Percentiles rank a stretch among this genome's conserved stretches.
Evolutionary conservation across 768 basidiomycete genomes (phyloP).

Genomic region (Epithele typhae): DNA sequence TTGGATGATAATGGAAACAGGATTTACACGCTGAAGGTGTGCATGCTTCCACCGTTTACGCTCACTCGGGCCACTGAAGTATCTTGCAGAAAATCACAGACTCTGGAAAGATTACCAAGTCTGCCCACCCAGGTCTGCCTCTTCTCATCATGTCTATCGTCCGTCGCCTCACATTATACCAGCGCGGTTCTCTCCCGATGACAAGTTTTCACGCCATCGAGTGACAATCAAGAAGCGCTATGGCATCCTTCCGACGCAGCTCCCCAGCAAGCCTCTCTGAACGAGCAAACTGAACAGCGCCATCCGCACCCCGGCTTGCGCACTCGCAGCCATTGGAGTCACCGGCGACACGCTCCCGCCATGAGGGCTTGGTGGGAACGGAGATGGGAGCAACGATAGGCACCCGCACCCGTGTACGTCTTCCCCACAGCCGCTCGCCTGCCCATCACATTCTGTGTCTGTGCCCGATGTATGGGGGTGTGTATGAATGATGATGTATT

Average conservation of each 20-base stretch:
- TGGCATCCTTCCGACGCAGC: conserved; percentile 83
- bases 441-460: no score
- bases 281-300: not conserved
- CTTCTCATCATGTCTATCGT: not conserved
- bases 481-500: no score
- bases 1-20: conserved; percentile 73
- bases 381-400: no score
- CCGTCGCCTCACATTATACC: conserved; percentile 2
- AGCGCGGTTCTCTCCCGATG: conserved; percentile 99
- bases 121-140: conserved; percentile 88
- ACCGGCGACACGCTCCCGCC: no score
- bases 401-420: no score
- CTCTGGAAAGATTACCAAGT: conserved; percentile 82
- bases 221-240: conserved; percentile 96
- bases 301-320: no score
- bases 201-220: conserved; percentile 97
- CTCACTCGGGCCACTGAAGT: conserved; percentile 1
- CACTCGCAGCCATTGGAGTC: no score
- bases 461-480: no score
- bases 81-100: conserved; percentile 76
- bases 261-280: conserved; percentile 86
- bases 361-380: no score
- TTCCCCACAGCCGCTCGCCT: no score
- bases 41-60: conserved; percentile 7
- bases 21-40: conserved; percentile 89